These are phyloP conservation scores for Halophytophthora polymorphica DNA, from an alignment of 352 stramenopile genomes.

Conservation along the genomic window DNA sequence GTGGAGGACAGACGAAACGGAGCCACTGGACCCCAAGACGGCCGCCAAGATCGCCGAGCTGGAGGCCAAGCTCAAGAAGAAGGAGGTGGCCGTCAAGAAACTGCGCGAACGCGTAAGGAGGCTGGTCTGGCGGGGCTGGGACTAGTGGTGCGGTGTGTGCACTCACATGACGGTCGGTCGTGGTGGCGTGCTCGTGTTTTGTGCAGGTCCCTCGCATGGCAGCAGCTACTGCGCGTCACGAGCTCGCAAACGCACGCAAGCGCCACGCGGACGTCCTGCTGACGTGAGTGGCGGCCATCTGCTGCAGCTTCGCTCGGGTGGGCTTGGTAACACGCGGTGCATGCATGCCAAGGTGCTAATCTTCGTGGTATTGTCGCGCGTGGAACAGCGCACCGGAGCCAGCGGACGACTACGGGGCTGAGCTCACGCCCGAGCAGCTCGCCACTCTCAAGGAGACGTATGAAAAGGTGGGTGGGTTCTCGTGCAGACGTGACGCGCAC, in stretches of 20 bases:
- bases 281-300: constrained; percentile 20
- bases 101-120: constrained; percentile 48
- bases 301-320: neutral
- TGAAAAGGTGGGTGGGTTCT: constrained; percentile 45
- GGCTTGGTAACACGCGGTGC: too few species aligned
- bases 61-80: constrained; percentile 50
- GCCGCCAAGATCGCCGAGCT: constrained; percentile 40
- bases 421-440: constrained; percentile 40
- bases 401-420: constrained; percentile 14
- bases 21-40: constrained; percentile 46
- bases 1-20: constrained; percentile 50
- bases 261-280: constrained; percentile 49
- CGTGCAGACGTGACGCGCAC: neutral
- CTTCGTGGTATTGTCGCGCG: neutral
- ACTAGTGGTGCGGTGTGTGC: neutral
- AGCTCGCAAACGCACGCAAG: constrained; percentile 56
- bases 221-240: constrained; percentile 43
- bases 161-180: neutral
- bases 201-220: constrained; percentile 48
- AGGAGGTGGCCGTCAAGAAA: constrained; percentile 48
- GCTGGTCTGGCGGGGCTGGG: neutral
- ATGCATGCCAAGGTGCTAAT: too few species aligned
- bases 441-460: constrained; percentile 49
- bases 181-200: neutral
- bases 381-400: constrained; percentile 24